Conservation (phyloP, 305 asterid species). For the Fraxinus velutina region DNA sequence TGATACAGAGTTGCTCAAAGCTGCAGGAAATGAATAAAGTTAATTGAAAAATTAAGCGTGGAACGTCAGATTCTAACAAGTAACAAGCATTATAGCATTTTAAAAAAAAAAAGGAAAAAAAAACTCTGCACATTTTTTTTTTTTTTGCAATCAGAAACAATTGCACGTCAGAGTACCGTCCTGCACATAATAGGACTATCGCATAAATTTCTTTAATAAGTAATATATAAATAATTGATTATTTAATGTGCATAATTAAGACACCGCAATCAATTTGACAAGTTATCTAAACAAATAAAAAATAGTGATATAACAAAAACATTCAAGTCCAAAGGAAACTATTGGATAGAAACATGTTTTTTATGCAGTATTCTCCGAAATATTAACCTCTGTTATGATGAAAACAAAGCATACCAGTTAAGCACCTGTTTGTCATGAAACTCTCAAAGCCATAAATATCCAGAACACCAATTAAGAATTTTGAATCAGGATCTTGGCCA, state of each 20-base stretch:
- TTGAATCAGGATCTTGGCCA: conserved; percentile 86
- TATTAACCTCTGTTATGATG: conserved; percentile 45
- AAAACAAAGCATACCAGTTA: conserved; percentile 93
- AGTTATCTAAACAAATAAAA: not conserved
- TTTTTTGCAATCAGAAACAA: not conserved
- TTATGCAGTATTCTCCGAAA: conserved; percentile 40
- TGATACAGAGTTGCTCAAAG: conserved; percentile 89
- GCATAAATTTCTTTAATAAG: conserved; percentile 1
- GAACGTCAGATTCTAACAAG: conserved; percentile 9
- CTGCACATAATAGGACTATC: not conserved
- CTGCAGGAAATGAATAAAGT: conserved; percentile 41
- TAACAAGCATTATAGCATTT: not conserved
- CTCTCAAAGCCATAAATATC: conserved; percentile 98
- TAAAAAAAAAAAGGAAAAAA: not conserved
- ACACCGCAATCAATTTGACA: conserved; percentile 11
- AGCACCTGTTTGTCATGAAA: conserved; percentile 99
- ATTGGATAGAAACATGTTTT: conserved; percentile 18
- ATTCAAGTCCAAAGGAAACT: conserved; percentile 15
- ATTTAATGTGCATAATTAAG: not conserved
- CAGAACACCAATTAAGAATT: conserved; percentile 80
- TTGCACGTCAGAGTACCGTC: not conserved
- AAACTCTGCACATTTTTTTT: no score
- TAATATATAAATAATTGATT: not conserved
- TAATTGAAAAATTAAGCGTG: conserved; percentile 11
- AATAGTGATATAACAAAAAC: conserved; percentile 8